phyloP scores from a whole-genome alignment of 169 alveolate genomes.

The Cryptosporidium canis region DNA sequence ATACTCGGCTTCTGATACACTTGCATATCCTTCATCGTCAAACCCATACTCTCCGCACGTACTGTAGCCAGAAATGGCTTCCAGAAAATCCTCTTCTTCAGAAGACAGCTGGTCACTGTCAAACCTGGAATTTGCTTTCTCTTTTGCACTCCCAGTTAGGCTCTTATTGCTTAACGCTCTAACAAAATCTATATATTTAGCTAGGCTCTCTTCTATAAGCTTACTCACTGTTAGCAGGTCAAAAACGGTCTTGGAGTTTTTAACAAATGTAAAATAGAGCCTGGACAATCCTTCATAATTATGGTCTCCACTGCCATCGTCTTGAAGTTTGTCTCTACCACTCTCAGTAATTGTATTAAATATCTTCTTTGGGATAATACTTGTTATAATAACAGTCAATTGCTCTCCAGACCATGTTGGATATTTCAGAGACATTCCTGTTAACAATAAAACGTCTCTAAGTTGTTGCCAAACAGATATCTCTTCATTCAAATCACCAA shows the following conservation, averaged over 20 bases:
- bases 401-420: constrained; percentile 73
- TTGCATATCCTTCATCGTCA: constrained; percentile 48
- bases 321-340: neutral
- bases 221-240: constrained; percentile 43
- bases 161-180: neutral
- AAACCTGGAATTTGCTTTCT: neutral
- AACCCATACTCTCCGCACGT: constrained; percentile 40
- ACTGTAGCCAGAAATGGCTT: neutral
- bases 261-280: constrained; percentile 10
- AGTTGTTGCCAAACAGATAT: constrained; percentile 58
- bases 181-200: neutral
- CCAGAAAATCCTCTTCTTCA: neutral
- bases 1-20: neutral
- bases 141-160: neutral
- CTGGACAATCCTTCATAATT: constrained; percentile 1
- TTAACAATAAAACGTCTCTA: constrained; percentile 57
- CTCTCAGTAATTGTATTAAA: neutral
- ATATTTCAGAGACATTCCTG: constrained; percentile 71
- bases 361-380: constrained; percentile 37
- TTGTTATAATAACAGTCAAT: constrained; percentile 42
- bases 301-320: neutral
- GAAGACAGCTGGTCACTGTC: neutral
- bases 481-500: constrained; percentile 34
- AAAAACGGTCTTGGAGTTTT: neutral
- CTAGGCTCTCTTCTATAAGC: constrained; percentile 35